Evolutionary conservation across 169 alveolate genomes (phyloP).

Genomic region (Cryptosporidium meleagridis): DNA sequence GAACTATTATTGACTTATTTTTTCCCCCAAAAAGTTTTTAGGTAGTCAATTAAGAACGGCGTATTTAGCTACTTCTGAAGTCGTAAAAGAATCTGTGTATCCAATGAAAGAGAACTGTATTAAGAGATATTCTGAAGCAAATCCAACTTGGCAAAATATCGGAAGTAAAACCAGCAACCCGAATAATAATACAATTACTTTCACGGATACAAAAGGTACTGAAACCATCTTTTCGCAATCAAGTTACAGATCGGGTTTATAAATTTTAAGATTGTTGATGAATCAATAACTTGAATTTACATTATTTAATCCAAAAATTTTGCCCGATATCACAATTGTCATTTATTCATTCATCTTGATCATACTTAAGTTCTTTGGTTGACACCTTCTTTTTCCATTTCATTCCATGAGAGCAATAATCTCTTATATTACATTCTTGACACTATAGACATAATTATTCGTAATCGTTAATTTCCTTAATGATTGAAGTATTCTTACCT

Average conservation of each 20-base stretch:
- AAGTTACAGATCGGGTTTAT: conserved; percentile 53
- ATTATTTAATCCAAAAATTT: neutral
- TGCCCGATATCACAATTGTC: neutral
- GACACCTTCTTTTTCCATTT: neutral
- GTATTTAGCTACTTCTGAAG: conserved; percentile 57
- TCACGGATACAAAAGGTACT: conserved; percentile 56
- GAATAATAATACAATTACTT: conserved; percentile 9
- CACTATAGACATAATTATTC: neutral
- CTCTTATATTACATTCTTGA: conserved; percentile 27
- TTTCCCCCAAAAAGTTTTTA: neutral
- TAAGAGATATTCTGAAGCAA: conserved; percentile 59
- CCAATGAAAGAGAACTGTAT: conserved; percentile 72
- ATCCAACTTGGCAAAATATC: conserved; percentile 63
- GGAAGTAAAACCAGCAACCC: conserved; percentile 69
- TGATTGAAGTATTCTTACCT: conserved; percentile 21
- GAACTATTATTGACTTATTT: neutral
- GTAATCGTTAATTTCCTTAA: no score
- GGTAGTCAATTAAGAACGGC: conserved; percentile 61
- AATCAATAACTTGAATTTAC: neutral
- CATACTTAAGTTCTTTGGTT: neutral
- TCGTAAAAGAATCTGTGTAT: conserved; percentile 51
- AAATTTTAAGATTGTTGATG: neutral
- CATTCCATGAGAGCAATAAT: conserved; percentile 28
- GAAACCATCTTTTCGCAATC: conserved; percentile 52
- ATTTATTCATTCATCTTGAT: neutral